Base-by-base conservation (phyloP, 495 filamentous ascomycete genomes). In the Aspergillus affinis region DNA sequence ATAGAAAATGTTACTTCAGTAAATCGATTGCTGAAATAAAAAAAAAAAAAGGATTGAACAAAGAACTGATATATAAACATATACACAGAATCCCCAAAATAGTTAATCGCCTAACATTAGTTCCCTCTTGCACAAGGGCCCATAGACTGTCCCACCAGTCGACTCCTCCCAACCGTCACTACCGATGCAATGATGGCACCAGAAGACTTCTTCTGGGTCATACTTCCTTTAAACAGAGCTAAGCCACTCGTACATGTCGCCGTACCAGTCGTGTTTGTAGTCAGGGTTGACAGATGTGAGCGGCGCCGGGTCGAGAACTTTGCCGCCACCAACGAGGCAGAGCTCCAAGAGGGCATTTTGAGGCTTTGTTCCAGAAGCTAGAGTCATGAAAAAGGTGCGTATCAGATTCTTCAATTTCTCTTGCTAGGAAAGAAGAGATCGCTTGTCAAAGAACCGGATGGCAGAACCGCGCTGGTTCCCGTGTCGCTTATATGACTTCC, bases 171-270 rank as follows among this genome's bases (percentile, higher is more conserved):
- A 81, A n/a, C 66, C 61, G 52, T 86, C 83, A 26, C 74, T 80
- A 0, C 79, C 81, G 0, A 83, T 80, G 48, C 69, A 76, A 17
- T 71, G 78, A 30, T 55, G 58, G 8, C 71, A 78, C 61, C 78
- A 84, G 48, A 86, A 84, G 26, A 82, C 63, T 29, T 67, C 61
- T 18, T 70, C 69, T 0, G 82, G 82, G 60, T 86, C 83, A 27
- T 75, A 78, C 57, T 69, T 75, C 50, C 69, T 60, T 77, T 86
- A 85, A 41, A 83, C 72, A 6, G 57, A 19, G 45, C 67, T 48
- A 27, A 85, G 65, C 5, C 58, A 67, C 0, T 54, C 48, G 57
- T 83, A 85, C 19, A 29, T 49, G 2, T 51, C 41, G 47, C 61
- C 61, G 29, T 20, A 63, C 47, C 48, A 63, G 0, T 56, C 53